Evolutionary conservation across 768 basidiomycete species (phyloP), one percentile per base, ranked within the genome.

Genomic region (Roridomyces roridus): DNA sequence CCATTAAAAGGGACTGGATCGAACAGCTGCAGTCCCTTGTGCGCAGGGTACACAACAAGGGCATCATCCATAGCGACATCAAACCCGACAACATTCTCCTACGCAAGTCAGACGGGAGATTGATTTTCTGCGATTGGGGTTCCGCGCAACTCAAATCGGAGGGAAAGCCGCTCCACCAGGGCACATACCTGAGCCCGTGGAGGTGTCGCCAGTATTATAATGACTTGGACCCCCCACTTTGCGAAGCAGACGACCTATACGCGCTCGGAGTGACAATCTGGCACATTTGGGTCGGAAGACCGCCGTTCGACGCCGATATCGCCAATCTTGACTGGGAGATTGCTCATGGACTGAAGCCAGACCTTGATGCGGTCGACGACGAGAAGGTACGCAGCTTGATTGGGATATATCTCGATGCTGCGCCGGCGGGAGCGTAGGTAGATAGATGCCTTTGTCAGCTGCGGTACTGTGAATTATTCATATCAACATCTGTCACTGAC

Each of bases 211-310:
- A 42, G 34, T 41, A 46, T 24, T n/a, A n/a, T n/a, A n/a, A n/a
- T n/a, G n/a, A n/a, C n/a, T n/a, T n/a, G n/a, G 29, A 51, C 50
- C 34, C 45, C 59, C 65, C 42, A 17, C 51, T 62, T 26, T 59
- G 56, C 48, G 34, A 44, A 44, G 53, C 62, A 40, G 67, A 69
- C 46, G 67, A 69, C 31, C 41, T 67, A 35, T 69, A 68, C 55
- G 67, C 68, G n/a, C 51, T 64, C 37, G 68, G 67, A 21, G 53
- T 69, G 39, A 60, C 61, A 14, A 68, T 67, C 46, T 68, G 62
- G 64, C 49, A 67, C 37, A 61, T 67, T 44, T 66, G 63, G 48
- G 61, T 64, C 23, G 65, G 61, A 11, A 52, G 35, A 40, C n/a
- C 48, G 29, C 67, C 65, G 29, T 67, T 68, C 52, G 56, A 66